Evolutionary conservation across 768 basidiomycete genomes (phyloP).

Genomic region (Rickenella mellea): DNA sequence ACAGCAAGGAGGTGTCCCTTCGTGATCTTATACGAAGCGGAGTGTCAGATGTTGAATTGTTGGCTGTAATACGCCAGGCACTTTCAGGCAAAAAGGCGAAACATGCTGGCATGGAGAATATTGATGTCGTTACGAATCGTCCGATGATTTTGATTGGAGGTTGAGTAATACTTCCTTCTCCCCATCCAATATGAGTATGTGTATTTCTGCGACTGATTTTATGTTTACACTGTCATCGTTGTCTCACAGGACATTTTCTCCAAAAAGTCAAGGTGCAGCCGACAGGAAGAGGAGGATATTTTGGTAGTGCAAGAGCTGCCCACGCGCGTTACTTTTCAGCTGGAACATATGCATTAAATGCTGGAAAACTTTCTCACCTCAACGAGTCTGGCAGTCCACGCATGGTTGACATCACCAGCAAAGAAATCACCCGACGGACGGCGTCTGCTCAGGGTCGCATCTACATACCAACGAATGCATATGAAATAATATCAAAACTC

Average conservation of each 20-base stretch:
- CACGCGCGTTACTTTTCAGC: not conserved
- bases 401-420: constrained; percentile 78
- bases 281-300: not conserved
- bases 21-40: constrained; percentile 64
- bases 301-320: not conserved
- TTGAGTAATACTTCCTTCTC: constrained; percentile 68
- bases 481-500: constrained; percentile 42
- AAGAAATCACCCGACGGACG: constrained; percentile 47
- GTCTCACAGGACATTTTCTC: too few species aligned
- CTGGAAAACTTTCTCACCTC: constrained; percentile 55
- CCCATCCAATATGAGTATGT: too few species aligned
- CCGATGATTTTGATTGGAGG: constrained; percentile 94
- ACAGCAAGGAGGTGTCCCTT: constrained; percentile 74
- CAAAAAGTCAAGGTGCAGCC: too few species aligned
- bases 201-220: too few species aligned
- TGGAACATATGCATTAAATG: not conserved
- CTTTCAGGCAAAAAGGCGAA: constrained; percentile 67
- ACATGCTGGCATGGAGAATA: constrained; percentile 77
- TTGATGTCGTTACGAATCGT: constrained; percentile 66
- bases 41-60: constrained; percentile 52
- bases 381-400: constrained; percentile 57
- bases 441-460: constrained; percentile 76
- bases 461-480: constrained; percentile 54
- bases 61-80: constrained; percentile 52
- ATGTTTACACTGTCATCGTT: too few species aligned